Percentiles rank a stretch among this genome's conserved stretches.
Evolutionary conservation across 768 basidiomycete genomes (phyloP).

Genomic region (Phylloporus sp.): DNA sequence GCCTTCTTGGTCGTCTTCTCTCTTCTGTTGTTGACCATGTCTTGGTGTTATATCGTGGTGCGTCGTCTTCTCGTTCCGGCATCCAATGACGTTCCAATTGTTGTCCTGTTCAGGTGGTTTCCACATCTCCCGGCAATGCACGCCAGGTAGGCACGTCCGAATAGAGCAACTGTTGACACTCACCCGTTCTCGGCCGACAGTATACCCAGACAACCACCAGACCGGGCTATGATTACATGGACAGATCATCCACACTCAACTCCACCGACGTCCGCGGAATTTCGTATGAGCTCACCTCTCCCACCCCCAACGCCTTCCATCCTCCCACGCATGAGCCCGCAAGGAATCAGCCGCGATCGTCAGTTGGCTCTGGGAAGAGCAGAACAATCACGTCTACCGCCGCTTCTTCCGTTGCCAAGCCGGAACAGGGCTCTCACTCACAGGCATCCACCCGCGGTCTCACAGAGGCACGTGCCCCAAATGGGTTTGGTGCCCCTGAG

Average conservation of each 20-base stretch:
- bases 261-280: conserved; percentile 25
- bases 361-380: conserved; percentile 21
- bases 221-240: conserved; percentile 19
- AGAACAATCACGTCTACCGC: conserved; percentile 6
- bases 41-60: conserved; percentile 79
- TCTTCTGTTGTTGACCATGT: conserved; percentile 60
- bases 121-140: conserved; percentile 67
- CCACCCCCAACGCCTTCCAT: conserved; percentile 9
- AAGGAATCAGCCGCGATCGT: conserved; percentile 17
- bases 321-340: conserved; percentile 13
- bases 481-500: conserved; percentile 8
- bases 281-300: conserved; percentile 26
- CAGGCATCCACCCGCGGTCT: conserved; percentile 15
- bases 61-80: conserved; percentile 14
- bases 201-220: conserved; percentile 19
- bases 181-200: conserved; percentile 12
- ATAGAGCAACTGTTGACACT: not conserved
- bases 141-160: conserved; percentile 45
- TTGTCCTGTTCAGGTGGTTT: conserved; percentile 43
- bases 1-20: conserved; percentile 59
- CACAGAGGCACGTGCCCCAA: conserved; percentile 18
- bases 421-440: conserved; percentile 12
- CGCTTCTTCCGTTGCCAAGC: conserved; percentile 12
- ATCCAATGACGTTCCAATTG: not conserved
- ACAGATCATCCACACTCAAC: conserved; percentile 19